These are phyloP conservation scores for Phytophthora idaei DNA, from an alignment of 352 stramenopile species.

Conservation along the genomic window DNA sequence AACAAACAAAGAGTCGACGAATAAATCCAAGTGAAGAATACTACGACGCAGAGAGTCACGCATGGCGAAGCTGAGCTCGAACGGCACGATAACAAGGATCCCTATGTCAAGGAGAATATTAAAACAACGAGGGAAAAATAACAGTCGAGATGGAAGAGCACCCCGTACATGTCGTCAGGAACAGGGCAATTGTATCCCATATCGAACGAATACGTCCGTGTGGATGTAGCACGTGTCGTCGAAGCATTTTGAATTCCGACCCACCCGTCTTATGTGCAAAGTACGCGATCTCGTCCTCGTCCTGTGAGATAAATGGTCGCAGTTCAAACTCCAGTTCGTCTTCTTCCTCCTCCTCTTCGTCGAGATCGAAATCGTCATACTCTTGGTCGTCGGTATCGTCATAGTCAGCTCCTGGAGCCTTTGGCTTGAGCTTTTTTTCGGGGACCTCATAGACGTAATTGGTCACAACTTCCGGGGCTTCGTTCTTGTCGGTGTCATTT, in stretches of 20 bases:
- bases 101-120: constrained; percentile 30
- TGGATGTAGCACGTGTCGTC: constrained; percentile 62
- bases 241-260: constrained; percentile 55
- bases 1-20: constrained; percentile 68
- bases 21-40: constrained; percentile 61
- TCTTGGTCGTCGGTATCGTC: constrained; percentile 22
- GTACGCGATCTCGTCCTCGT: constrained; percentile 73
- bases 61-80: constrained; percentile 74
- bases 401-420: constrained; percentile 8
- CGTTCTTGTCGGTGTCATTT: constrained; percentile 10
- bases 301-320: constrained; percentile 32
- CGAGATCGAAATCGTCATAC: constrained; percentile 21
- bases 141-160: too few species aligned
- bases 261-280: constrained; percentile 57
- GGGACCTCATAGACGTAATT: constrained; percentile 40
- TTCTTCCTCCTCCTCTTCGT: constrained; percentile 22
- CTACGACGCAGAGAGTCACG: constrained; percentile 28
- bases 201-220: constrained; percentile 58
- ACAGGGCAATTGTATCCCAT: constrained; percentile 64
- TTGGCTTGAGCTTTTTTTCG: constrained; percentile 28
- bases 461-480: constrained; percentile 31
- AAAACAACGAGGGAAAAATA: too few species aligned
- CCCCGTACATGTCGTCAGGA: constrained; percentile 66
- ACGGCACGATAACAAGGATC: constrained; percentile 66
- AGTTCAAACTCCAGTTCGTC: constrained; percentile 21